These are phyloP conservation scores for Suhomyces tanzawaensis DNA, from an alignment of 805 yeast genomes.

Conservation along the genomic window DNA sequence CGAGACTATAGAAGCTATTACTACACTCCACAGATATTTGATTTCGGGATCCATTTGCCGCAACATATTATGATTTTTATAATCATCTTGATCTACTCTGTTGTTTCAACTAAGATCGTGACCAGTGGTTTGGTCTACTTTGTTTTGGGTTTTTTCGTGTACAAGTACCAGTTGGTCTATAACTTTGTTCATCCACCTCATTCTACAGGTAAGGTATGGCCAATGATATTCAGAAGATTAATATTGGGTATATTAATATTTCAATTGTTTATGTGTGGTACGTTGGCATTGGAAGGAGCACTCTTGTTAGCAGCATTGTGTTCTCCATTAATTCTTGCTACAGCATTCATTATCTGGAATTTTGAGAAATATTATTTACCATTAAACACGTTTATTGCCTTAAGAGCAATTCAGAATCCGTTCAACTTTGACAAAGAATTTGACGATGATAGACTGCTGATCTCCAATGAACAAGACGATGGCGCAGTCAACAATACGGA, in stretches of 20 bases:
- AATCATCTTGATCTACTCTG: slow-evolving; percentile 57
- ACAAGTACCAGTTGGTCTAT: slow-evolving; percentile 60
- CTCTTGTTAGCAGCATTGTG: slow-evolving; percentile 47
- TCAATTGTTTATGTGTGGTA: slow-evolving; percentile 64
- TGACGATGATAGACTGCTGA: slow-evolving; percentile 30
- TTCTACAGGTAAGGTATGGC: slow-evolving; percentile 68
- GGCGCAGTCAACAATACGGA: not conserved
- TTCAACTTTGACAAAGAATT: slow-evolving; percentile 40
- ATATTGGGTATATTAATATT: slow-evolving; percentile 54
- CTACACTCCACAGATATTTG: slow-evolving; percentile 58
- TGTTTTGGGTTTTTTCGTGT: slow-evolving; percentile 54
- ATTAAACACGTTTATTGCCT: slow-evolving; percentile 52
- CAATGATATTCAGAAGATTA: slow-evolving; percentile 55
- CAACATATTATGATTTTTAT: slow-evolving; percentile 60
- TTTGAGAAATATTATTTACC: slow-evolving; percentile 57
- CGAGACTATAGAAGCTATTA: slow-evolving; percentile 50
- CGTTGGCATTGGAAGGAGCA: slow-evolving; percentile 59
- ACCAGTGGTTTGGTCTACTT: slow-evolving; percentile 59
- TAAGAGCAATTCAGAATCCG: slow-evolving; percentile 53
- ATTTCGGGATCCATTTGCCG: slow-evolving; percentile 59
- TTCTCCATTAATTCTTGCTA: slow-evolving; percentile 48
- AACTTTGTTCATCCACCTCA: slow-evolving; percentile 64
- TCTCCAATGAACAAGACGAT: slow-evolving; percentile 1
- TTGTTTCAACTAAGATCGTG: slow-evolving; percentile 58
- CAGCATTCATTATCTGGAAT: slow-evolving; percentile 45